A percentile compares a stretch with the other conserved stretches of the same genome.
Evolutionary conservation across 768 basidiomycete genomes (phyloP).

Genomic region (Russula brevipes): DNA sequence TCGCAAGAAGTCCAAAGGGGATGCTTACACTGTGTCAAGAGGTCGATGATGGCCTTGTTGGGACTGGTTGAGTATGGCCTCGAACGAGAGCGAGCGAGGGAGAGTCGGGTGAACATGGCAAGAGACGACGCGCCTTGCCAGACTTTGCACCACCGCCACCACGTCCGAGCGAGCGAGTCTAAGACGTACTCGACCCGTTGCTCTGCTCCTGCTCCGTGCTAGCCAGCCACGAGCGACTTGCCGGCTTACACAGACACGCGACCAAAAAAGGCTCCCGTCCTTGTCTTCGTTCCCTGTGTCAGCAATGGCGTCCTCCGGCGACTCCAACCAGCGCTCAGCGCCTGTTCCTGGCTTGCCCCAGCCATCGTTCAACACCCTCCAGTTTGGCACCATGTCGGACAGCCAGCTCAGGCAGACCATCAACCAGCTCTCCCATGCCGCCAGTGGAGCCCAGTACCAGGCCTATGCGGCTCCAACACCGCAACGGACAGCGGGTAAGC

Average conservation of each 20-base stretch:
- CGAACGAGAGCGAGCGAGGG: background rate
- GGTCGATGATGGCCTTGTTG: conserved; percentile 38
- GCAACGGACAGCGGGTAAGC: conserved; percentile 25
- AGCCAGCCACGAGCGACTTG: background rate
- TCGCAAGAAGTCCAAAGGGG: background rate
- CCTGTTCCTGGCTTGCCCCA: conserved; percentile 1
- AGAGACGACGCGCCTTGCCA: background rate
- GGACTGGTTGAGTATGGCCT: conserved; percentile 16
- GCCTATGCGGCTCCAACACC: conserved; percentile 33
- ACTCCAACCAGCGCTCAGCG: conserved; percentile 18
- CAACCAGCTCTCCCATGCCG: conserved; percentile 42
- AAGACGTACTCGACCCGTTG: no score
- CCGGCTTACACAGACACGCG: conserved; percentile 14
- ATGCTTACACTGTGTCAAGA: conserved; percentile 42
- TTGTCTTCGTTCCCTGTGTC: conserved; percentile 16
- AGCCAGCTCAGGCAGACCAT: conserved; percentile 60
- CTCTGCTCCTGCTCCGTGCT: no score
- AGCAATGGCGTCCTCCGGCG: conserved; percentile 22
- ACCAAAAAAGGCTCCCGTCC: conserved; percentile 26
- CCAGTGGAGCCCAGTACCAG: conserved; percentile 34
- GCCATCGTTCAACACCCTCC: conserved; percentile 24
- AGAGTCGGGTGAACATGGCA: conserved; percentile 12
- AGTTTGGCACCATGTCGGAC: conserved; percentile 49
- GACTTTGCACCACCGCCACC: background rate
- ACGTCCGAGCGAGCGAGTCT: background rate